These are phyloP conservation scores for Parathielavia appendiculata DNA, from an alignment of 495 filamentous ascomycete species.

Conservation along the genomic window DNA sequence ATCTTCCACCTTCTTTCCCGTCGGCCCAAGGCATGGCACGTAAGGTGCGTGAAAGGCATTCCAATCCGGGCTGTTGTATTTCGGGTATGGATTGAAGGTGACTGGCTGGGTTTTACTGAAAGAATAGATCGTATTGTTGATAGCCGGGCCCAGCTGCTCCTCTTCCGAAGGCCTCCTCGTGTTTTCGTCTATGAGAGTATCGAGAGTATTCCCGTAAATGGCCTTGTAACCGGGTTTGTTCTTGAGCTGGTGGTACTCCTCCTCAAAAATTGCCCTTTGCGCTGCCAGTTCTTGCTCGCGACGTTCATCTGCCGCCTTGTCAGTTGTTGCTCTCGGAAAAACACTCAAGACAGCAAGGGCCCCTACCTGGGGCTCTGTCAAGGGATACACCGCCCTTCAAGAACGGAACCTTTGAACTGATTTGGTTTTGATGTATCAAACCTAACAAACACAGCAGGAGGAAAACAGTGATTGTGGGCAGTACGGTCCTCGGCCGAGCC, in stretches of 20 bases:
- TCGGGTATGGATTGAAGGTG: constrained; percentile 47
- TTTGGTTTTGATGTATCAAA: constrained; percentile 10
- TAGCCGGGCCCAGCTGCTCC: constrained; percentile 25
- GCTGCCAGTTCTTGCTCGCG: constrained; percentile 20
- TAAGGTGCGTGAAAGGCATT: constrained; percentile 26
- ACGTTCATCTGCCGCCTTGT: constrained; percentile 11
- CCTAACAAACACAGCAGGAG: constrained; percentile 34
- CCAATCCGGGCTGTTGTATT: constrained; percentile 40
- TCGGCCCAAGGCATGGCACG: constrained; percentile 37
- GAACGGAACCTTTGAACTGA: background rate
- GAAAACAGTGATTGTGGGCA: constrained; percentile 25
- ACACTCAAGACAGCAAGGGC: background rate
- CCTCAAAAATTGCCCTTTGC: constrained; percentile 32
- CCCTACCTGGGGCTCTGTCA: constrained; percentile 15
- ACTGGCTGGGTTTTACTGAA: constrained; percentile 34
- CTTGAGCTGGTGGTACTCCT: constrained; percentile 36
- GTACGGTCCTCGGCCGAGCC: constrained; percentile 41
- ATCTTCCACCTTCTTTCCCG: constrained; percentile 30
- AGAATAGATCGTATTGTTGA: constrained; percentile 13
- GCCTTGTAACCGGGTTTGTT: constrained; percentile 34
- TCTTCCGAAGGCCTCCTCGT: constrained; percentile 23
- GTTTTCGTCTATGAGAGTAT: constrained; percentile 33
- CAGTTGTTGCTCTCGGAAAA: background rate
- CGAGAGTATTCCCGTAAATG: constrained; percentile 47
- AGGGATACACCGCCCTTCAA: background rate